These are phyloP conservation scores for Hirsutella rhossiliensis DNA, from an alignment of 2,329 filamentous ascomycete species.

Conservation along the genomic window DNA sequence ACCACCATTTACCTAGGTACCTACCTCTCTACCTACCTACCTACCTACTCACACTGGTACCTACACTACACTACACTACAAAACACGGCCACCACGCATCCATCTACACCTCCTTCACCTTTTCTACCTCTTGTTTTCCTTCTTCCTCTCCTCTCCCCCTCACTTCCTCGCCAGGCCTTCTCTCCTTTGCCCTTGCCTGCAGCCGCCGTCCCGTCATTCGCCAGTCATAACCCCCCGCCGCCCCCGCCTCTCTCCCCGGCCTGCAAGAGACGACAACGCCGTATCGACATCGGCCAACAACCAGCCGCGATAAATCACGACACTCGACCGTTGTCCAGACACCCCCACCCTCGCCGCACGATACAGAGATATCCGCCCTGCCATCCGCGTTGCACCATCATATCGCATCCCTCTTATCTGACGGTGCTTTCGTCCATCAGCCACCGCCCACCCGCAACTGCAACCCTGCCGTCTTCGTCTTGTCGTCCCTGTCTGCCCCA, in stretches of 20 bases:
- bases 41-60: no score
- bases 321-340: no score
- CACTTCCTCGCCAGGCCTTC: neutral
- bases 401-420: conserved; percentile 2
- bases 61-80: no score
- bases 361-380: neutral
- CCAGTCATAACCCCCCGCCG: neutral
- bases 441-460: neutral
- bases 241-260: neutral
- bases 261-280: no score
- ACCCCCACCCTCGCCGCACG: neutral
- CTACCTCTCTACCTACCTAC: no score
- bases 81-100: no score
- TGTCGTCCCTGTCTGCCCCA: neutral
- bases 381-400: neutral
- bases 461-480: neutral
- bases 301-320: neutral
- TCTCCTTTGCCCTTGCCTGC: neutral
- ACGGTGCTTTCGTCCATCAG: conserved; percentile 1
- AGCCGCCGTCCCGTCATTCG: neutral
- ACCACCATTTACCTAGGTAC: no score
- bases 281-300: neutral
- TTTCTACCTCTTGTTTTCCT: neutral
- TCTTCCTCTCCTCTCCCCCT: neutral
- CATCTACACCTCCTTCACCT: no score